These are phyloP conservation scores for Periconia sp. DNA, from an alignment of 2,329 filamentous ascomycete species.

Conservation along the genomic window DNA sequence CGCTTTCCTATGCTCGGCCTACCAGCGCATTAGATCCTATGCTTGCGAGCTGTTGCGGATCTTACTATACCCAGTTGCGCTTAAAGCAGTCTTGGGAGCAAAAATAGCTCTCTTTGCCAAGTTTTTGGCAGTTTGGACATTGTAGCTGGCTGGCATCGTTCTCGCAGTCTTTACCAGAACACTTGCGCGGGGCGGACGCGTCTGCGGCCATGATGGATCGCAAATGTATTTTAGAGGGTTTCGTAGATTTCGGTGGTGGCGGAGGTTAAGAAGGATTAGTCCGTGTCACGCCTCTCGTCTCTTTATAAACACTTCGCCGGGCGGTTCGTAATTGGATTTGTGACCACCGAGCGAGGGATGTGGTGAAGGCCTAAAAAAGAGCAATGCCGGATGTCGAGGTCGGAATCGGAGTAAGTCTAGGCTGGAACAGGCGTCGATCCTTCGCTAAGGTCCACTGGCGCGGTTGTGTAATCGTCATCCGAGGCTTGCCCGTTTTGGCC, in stretches of 20 bases:
- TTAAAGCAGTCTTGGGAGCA: slow-evolving; percentile 99
- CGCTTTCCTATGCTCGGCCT: slow-evolving; percentile 82
- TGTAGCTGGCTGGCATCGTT: slow-evolving; percentile 87
- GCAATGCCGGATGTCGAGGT: slow-evolving; percentile 4
- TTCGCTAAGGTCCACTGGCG: no score
- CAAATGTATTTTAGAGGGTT: no score
- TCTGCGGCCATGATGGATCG: slow-evolving; percentile 41
- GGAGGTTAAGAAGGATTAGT: no score
- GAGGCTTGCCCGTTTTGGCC: no score
- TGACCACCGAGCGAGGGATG: not conserved
- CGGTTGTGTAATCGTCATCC: no score
- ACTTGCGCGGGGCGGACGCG: slow-evolving; percentile 65
- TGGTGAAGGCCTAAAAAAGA: not conserved
- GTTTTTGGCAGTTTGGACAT: slow-evolving; percentile 93
- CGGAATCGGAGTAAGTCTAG: slow-evolving; percentile 2
- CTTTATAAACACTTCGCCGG: no score
- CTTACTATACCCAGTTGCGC: slow-evolving; percentile 82
- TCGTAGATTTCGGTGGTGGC: no score
- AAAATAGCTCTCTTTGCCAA: slow-evolving; percentile 91
- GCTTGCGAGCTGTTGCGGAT: slow-evolving; percentile 11
- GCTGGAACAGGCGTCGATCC: no score
- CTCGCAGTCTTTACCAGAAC: slow-evolving; percentile 80
- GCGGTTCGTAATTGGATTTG: no score
- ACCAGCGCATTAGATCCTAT: slow-evolving; percentile 28
- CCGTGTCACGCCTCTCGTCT: no score